Evolutionary conservation across 108 stramenopile genomes (phyloP).

Genomic region (Skeletonema menzelii): DNA sequence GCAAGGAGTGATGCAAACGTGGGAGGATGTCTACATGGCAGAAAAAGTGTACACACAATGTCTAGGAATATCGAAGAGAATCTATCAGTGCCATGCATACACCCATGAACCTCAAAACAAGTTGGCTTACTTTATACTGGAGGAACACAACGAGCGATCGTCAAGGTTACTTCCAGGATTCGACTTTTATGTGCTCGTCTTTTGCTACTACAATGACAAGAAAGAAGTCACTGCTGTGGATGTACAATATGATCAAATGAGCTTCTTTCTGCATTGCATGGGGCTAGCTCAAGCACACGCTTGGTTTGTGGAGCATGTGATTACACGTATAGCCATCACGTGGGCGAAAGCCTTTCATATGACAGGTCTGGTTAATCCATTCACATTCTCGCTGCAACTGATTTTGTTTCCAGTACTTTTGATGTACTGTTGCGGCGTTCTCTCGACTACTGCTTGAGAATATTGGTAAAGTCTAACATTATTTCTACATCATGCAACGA

Average conservation of each 20-base stretch:
- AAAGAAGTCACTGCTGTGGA: conserved; percentile 43
- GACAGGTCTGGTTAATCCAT: conserved; percentile 38
- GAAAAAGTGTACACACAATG: conserved; percentile 41
- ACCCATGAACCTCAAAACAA: conserved; percentile 41
- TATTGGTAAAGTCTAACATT: not conserved
- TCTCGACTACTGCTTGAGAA: not conserved
- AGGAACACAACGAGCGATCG: conserved; percentile 40
- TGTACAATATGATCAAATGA: conserved; percentile 48
- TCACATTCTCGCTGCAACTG: conserved; percentile 42
- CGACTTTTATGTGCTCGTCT: conserved; percentile 42
- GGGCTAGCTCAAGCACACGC: conserved; percentile 36
- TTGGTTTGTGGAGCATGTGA: conserved; percentile 30
- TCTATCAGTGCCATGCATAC: conserved; percentile 45
- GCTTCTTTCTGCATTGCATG: conserved; percentile 48
- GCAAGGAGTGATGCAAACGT: conserved; percentile 20
- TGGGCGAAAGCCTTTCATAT: conserved; percentile 30
- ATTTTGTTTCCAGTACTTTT: conserved; percentile 25
- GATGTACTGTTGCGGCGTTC: not conserved
- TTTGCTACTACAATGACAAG: conserved; percentile 40
- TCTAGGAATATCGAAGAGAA: conserved; percentile 43
- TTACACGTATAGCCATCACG: conserved; percentile 30
- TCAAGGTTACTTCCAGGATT: conserved; percentile 34
- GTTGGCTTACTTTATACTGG: conserved; percentile 45
- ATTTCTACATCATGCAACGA: not conserved
- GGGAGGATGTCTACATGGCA: conserved; percentile 46